These are phyloP conservation scores for Solanum virginianum DNA, from an alignment of 257 asterid genomes.

Conservation along the genomic window DNA sequence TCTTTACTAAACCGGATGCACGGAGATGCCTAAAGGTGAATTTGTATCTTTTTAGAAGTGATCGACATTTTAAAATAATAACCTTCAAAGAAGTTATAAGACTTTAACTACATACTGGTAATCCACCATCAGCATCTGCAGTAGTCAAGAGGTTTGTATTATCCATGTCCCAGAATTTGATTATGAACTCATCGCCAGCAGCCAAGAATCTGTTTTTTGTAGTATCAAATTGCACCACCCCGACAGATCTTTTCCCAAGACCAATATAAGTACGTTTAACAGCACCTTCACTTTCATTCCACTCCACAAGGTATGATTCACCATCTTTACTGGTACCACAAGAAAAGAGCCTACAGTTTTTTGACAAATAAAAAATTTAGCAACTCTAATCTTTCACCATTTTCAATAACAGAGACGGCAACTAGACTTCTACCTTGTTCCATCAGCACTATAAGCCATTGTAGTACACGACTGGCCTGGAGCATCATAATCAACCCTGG, in stretches of 20 bases:
- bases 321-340: constrained; percentile 63
- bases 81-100: not conserved
- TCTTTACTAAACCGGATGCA: constrained; percentile 53
- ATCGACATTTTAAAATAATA: not conserved
- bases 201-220: constrained; percentile 51
- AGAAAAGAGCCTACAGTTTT: constrained; percentile 41
- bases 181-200: constrained; percentile 52
- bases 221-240: constrained; percentile 60
- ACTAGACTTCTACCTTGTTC: constrained; percentile 35
- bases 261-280: constrained; percentile 46
- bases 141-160: constrained; percentile 21
- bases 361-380: not conserved
- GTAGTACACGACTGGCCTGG: constrained; percentile 52
- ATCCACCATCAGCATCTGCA: constrained; percentile 51
- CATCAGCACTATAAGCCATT: constrained; percentile 65
- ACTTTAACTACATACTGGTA: constrained; percentile 30
- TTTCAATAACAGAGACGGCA: not conserved
- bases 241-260: constrained; percentile 33
- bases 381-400: not conserved
- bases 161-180: constrained; percentile 77
- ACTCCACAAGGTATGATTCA: constrained; percentile 48
- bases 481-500: constrained; percentile 49
- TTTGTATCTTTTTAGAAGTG: not conserved
- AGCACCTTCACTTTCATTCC: constrained; percentile 61
- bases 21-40: constrained; percentile 47